Evolutionary conservation across 2,329 filamentous ascomycete species (phyloP).

Genomic region (Cryoendolithus antarcticus): DNA sequence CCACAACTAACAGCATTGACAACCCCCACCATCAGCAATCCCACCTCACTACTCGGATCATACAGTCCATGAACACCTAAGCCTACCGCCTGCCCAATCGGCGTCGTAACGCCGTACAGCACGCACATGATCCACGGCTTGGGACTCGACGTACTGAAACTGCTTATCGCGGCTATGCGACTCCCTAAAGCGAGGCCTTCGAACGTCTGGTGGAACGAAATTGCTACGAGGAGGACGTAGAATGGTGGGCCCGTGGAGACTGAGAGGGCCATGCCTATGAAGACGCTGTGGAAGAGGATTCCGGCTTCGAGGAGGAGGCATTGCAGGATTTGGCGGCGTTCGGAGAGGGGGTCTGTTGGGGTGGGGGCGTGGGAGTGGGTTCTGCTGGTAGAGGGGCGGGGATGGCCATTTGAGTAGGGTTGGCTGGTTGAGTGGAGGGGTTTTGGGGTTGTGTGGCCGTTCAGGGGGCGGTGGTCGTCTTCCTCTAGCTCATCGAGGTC

Average conservation of each 20-base stretch:
- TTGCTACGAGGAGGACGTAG: slow-evolving; percentile 53
- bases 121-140: slow-evolving; percentile 63
- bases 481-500: slow-evolving; percentile 24
- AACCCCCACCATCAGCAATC: slow-evolving; percentile 37
- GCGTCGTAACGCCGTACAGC: slow-evolving; percentile 48
- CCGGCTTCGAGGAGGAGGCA: slow-evolving; percentile 65
- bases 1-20: slow-evolving; percentile 39
- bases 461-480: slow-evolving; percentile 14
- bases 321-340: slow-evolving; percentile 51
- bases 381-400: slow-evolving; percentile 3
- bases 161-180: slow-evolving; percentile 56
- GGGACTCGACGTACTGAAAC: slow-evolving; percentile 57
- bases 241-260: slow-evolving; percentile 55
- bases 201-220: slow-evolving; percentile 60
- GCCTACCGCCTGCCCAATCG: slow-evolving; percentile 38
- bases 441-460: slow-evolving; percentile 8
- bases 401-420: slow-evolving; percentile 7
- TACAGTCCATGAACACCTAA: slow-evolving; percentile 38
- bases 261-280: slow-evolving; percentile 61
- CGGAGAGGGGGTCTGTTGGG: slow-evolving; percentile 2
- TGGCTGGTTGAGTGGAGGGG: neutral
- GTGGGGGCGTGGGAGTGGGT: neutral
- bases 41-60: slow-evolving; percentile 35
- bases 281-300: slow-evolving; percentile 68
- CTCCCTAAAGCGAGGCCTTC: slow-evolving; percentile 58